A percentile compares a stretch with the other conserved stretches of the same genome.
These are phyloP conservation scores for Henningerozyma blattae DNA, from an alignment of 805 yeast genomes.

Conservation along the genomic window DNA sequence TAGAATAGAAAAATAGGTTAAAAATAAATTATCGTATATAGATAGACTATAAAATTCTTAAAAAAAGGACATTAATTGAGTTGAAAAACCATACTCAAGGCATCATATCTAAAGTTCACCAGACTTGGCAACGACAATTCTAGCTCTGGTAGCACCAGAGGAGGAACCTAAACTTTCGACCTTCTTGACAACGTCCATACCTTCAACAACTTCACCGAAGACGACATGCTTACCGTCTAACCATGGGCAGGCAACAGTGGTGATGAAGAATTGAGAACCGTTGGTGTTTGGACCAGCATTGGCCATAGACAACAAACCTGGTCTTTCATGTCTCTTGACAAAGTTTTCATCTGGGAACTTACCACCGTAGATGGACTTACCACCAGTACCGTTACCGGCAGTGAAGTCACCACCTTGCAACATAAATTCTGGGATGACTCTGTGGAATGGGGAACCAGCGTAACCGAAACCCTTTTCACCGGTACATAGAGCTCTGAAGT, in stretches of 20 bases:
- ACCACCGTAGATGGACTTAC: constrained; percentile 78
- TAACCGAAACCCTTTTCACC: constrained; percentile 97
- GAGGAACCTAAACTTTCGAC: constrained; percentile 69
- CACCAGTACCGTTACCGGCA: constrained; percentile 93
- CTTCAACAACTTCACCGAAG: constrained; percentile 84
- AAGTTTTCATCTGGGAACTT: constrained; percentile 72
- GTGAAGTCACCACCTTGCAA: constrained; percentile 96
- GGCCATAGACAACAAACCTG: constrained; percentile 90
- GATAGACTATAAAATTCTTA: too few relatives aligned
- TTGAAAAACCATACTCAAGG: too few relatives aligned
- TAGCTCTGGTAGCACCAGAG: constrained; percentile 59
- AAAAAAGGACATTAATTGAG: too few relatives aligned
- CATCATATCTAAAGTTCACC: constrained; percentile 36
- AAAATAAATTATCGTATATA: too few relatives aligned
- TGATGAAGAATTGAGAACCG: constrained; percentile 95
- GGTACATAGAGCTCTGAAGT: constrained; percentile 89
- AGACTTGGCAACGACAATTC: constrained; percentile 49
- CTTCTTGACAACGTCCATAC: constrained; percentile 74
- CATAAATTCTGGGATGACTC: constrained; percentile 97
- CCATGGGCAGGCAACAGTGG: constrained; percentile 81
- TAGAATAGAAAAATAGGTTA: too few relatives aligned
- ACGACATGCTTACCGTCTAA: constrained; percentile 92
- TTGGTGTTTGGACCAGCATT: constrained; percentile 97
- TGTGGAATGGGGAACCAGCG: constrained; percentile 86
- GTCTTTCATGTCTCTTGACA: constrained; percentile 57